Base-by-base conservation (phyloP, 768 basidiomycete species). In the Goffeauzyma gilvescens region DNA sequence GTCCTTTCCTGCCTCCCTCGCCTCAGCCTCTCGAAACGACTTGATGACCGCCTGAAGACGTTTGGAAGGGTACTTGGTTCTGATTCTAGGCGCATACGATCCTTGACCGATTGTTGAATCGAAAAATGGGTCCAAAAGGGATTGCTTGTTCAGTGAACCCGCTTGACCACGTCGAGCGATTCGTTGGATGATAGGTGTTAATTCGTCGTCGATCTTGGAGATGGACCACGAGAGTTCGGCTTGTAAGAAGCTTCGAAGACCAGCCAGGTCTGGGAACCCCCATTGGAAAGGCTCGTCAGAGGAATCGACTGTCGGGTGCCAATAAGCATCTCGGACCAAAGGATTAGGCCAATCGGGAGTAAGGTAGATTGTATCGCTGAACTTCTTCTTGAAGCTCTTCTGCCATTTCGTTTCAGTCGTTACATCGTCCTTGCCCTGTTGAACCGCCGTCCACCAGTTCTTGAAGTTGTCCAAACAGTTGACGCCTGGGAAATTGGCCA, bases 251-350 rank as follows among this genome's bases (percentile, higher is more conserved):
- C 80, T 82, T 49, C 87, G 75, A 41, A 98, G 72, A 2, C 79
- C 87, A 57, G 93, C 85, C 2, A 98, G 73, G 59, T 96, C 93
- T n/a, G 89, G 85, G 49, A 87, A 67, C 4, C 84, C 87, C 90
- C 90, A 98, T 54, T 85, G 83, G 62, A 98, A 96, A 0, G 81
- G 78, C 49, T 95, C 89, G 42, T 86, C 78, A 1, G 86, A 90
- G 28, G 75, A 73, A 58, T 95, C 87, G 6, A 90, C 81, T 0
- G 78, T 74, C 0, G 90, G 90, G 55, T 86, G 76, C 57, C 81
- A 81, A 63, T 98, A 98, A 7, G 85, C 90, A 46, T 90, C 84
- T 45, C 81, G 69, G 43, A 96, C 87, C 5, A 75, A 71, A n/a
- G 82, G 68, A 62, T 86, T 86, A 2, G 90, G 89, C 89, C 89